Base-by-base conservation (phyloP, 129 eudicot genomes). In the Calendula officinalis region DNA sequence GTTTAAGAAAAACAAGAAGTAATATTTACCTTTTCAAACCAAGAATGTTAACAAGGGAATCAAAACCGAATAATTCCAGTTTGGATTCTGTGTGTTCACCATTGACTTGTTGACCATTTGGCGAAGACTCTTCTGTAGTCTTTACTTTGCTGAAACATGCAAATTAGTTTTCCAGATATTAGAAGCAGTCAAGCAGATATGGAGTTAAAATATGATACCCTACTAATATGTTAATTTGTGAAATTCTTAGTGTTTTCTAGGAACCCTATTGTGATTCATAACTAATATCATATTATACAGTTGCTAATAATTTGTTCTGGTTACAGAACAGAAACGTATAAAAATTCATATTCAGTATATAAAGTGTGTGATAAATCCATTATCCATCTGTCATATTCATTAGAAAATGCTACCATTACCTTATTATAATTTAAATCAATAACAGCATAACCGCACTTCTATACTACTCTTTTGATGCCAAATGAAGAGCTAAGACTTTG, bases 11-110 rank as follows among this genome's bases (percentile, higher is more conserved):
- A 43, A 51, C 41, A 60, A 37, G 17, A 60, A 50, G 68, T 39
- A 42, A 59, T 70, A 49, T 40, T 42, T 78, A 94, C 99, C 99
- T 94, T 79, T 83, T 89, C 38, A 94, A 95, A 41, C 99, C 99
- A 71, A 94, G 85, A 58, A 88, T 89, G 68, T 86, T 94, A 56
- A 94, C 99, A 73, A 94, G 99, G 62, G 97, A 94, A 73, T 94
- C 97, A 82, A 94, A 88, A 62, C 99, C 99, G 69, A 94, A 94
- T 71, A 94, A 71, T 68, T 94, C 99, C 88, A 94, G 40, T 70
- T 86, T 94, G 62, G 99, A 94, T 61, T 94, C 95, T 67, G 48
- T 72, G 58, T 78, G 92, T 62, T 77, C 66, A 60, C 97, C 95
- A 84, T 82, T 85, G 56, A 72, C 71, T 61, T 69, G 84, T 48